A percentile compares a stretch with the other conserved stretches of the same genome.
phyloP scores from a whole-genome alignment of 108 stramenopile genomes.

The Cyclotella atomus region DNA sequence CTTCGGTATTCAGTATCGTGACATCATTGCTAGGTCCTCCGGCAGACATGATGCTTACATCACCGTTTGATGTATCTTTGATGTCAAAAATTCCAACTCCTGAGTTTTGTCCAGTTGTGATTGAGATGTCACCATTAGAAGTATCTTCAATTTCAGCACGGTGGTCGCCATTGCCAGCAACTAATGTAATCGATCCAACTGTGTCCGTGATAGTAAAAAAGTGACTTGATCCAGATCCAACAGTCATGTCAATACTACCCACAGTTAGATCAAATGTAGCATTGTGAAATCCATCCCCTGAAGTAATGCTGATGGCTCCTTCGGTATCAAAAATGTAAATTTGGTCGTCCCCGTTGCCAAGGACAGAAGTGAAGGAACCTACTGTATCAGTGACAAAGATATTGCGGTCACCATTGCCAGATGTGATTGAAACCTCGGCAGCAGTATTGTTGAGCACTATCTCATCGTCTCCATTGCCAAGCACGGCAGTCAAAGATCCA shows the following conservation, averaged over 20 bases:
- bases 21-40: conserved; percentile 11
- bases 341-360: conserved; percentile 2
- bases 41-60: not conserved
- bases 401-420: not conserved
- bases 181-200: not conserved
- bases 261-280: not conserved
- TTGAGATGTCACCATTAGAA: not conserved
- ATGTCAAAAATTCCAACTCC: not conserved
- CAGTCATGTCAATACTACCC: not conserved
- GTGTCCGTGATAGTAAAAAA: not conserved
- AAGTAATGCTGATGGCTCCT: not conserved
- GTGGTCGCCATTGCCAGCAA: not conserved
- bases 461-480: not conserved
- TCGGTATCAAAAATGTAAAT: not conserved
- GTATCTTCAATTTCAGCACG: not conserved
- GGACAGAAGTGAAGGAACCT: not conserved
- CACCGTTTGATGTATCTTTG: not conserved
- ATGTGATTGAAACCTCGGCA: not conserved
- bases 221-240: not conserved
- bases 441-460: not conserved
- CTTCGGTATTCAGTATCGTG: not conserved
- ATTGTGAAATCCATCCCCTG: conserved; percentile 3
- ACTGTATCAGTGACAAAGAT: not conserved
- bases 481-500: not conserved
- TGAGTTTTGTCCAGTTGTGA: not conserved